These are phyloP conservation scores for Phytophthora podocarpi DNA, from an alignment of 352 stramenopile species.

Conservation along the genomic window DNA sequence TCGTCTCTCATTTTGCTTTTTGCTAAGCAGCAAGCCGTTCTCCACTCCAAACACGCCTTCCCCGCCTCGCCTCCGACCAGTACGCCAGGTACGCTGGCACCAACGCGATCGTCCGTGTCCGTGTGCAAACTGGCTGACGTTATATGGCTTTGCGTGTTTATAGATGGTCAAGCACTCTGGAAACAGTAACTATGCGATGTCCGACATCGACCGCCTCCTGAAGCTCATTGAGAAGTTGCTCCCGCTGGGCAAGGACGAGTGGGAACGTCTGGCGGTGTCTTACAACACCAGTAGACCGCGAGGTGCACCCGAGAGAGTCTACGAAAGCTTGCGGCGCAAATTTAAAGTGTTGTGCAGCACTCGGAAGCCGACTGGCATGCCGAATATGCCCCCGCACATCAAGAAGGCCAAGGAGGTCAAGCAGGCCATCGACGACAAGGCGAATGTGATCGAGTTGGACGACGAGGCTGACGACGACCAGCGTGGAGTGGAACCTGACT, in stretches of 20 bases:
- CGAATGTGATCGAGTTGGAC: neutral
- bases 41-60: too few species aligned
- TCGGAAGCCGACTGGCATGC: neutral
- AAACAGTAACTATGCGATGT: neutral
- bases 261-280: neutral
- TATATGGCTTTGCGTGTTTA: too few species aligned
- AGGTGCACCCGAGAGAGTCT: neutral
- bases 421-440: slow-evolving; percentile 1
- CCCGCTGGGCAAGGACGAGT: neutral
- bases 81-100: too few species aligned
- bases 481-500: neutral
- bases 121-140: too few species aligned
- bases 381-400: neutral
- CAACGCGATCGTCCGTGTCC: too few species aligned
- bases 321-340: slow-evolving; percentile 7
- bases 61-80: too few species aligned
- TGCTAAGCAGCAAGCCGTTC: too few species aligned
- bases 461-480: neutral
- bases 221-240: neutral
- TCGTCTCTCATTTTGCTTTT: too few species aligned
- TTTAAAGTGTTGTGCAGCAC: slow-evolving; percentile 6
- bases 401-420: neutral
- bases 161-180: neutral
- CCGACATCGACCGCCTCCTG: neutral
- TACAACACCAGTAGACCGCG: neutral